Evolutionary conservation across 139 green algal genomes (phyloP).

Genomic region (Limnomonas spitsbergensis): DNA sequence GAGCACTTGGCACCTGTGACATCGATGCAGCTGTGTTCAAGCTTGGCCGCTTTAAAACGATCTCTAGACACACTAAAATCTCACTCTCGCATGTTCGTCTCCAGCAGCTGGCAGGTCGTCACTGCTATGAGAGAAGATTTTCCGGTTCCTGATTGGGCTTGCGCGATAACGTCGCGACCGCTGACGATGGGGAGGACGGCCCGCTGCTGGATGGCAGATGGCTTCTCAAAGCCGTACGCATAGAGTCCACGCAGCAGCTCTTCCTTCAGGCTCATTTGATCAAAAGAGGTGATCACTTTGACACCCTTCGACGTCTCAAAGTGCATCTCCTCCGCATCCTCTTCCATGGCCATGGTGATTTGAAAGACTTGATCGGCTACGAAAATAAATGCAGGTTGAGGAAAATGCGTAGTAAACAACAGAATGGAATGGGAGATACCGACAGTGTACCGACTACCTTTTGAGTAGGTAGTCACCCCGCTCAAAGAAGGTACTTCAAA

Average conservation of each 20-base stretch:
- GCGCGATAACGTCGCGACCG: constrained; percentile 94
- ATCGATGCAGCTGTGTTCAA: neutral
- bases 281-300: constrained; percentile 15
- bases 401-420: neutral
- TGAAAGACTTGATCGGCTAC: neutral
- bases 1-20: constrained; percentile 65
- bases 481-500: neutral
- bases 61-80: constrained; percentile 14
- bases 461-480: neutral
- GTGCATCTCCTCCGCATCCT: constrained; percentile 4
- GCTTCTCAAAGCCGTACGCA: constrained; percentile 95
- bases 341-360: neutral
- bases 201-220: constrained; percentile 97
- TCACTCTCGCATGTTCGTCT: constrained; percentile 73
- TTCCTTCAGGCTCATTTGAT: constrained; percentile 66
- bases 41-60: neutral
- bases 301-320: constrained; percentile 20
- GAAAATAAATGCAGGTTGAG: neutral
- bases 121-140: constrained; percentile 97
- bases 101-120: constrained; percentile 72
- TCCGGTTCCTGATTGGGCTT: constrained; percentile 96
- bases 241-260: constrained; percentile 94
- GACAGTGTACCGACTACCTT: neutral
- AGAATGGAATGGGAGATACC: neutral
- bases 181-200: constrained; percentile 88